Evolutionary conservation across 2,329 filamentous ascomycete genomes (phyloP).

Genomic region (Penicillium sp.): DNA sequence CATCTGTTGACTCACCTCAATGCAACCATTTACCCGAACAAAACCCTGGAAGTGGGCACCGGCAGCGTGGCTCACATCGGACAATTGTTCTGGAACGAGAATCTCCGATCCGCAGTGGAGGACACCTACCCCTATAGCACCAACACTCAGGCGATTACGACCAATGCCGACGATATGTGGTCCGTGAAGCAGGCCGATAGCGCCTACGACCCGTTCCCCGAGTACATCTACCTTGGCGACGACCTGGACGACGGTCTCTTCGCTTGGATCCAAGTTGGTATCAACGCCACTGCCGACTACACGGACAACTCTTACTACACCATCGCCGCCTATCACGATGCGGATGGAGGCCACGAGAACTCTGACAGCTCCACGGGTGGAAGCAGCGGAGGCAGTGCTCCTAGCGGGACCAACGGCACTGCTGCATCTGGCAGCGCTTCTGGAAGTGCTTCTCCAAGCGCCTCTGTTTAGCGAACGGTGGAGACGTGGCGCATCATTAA

Average conservation of each 20-base stretch:
- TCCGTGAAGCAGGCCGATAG: constrained; percentile 44
- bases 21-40: constrained; percentile 41
- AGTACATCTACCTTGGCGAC: constrained; percentile 56
- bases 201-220: constrained; percentile 53
- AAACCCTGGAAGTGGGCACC: constrained; percentile 47
- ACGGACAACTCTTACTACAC: constrained; percentile 22
- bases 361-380: constrained; percentile 4
- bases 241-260: constrained; percentile 48
- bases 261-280: constrained; percentile 52
- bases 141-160: constrained; percentile 34
- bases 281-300: constrained; percentile 41
- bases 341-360: constrained; percentile 18
- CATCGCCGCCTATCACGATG: constrained; percentile 20
- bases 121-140: constrained; percentile 39
- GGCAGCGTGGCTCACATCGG: constrained; percentile 50
- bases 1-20: constrained; percentile 50
- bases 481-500: neutral
- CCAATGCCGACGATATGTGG: constrained; percentile 45
- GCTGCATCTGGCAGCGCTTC: constrained; percentile 5
- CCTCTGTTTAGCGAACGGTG: constrained; percentile 2
- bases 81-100: constrained; percentile 53
- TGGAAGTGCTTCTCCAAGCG: constrained; percentile 4
- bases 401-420: constrained; percentile 5
- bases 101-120: constrained; percentile 46
- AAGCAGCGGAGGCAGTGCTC: constrained; percentile 5